Evolutionary conservation across 768 basidiomycete genomes (phyloP), one percentile per base, ranked within the genome.

Genomic region (Cyathus striatus): DNA sequence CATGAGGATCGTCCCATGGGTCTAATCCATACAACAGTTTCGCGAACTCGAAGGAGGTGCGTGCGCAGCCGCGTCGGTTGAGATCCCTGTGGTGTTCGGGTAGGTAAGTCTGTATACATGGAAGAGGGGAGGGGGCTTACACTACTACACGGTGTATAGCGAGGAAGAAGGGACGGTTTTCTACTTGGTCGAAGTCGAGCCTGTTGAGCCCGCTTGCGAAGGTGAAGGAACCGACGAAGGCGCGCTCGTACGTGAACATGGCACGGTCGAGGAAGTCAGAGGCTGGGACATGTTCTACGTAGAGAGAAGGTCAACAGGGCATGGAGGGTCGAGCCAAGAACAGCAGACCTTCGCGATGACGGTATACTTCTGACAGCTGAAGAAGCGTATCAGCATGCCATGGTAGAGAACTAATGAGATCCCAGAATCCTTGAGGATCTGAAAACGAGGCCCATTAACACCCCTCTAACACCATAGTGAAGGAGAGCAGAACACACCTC

Each of bases 381-480:
- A 95, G 71, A 1, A 95, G 69, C 0, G 94, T 94, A 60, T 98
- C 95, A 1, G 83, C 88, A 52, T 98, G 96, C 80, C 91, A 97
- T 0, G 90, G 91, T 42, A 85, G 75, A 30, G 75, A 77, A 20
- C 79, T 73, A n/a, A 95, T 55, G 6, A 97, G 69, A 16, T 79
- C 75, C 63, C 81, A 86, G 35, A 99, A 76, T 2, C 79, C 78
- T 45, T 89, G 79, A 1, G 88, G 89, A 55, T 91, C 89, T 90
- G 39, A 4, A 16, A 22, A 9, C 18, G 9, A 37, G 7, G 14
- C 42, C 5, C 39, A 26, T 49, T 38, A 40, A 38, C 16, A 18
- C 33, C 21, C 34, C 24, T 34, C 22, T 23, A 18, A 18, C 38
- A 5, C 1, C 30, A 23, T 5, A 7, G 30, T 40, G 16, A 18